phyloP scores from a whole-genome alignment of 2,329 filamentous ascomycete genomes.

The Paraphaeosphaeria sporulosa region DNA sequence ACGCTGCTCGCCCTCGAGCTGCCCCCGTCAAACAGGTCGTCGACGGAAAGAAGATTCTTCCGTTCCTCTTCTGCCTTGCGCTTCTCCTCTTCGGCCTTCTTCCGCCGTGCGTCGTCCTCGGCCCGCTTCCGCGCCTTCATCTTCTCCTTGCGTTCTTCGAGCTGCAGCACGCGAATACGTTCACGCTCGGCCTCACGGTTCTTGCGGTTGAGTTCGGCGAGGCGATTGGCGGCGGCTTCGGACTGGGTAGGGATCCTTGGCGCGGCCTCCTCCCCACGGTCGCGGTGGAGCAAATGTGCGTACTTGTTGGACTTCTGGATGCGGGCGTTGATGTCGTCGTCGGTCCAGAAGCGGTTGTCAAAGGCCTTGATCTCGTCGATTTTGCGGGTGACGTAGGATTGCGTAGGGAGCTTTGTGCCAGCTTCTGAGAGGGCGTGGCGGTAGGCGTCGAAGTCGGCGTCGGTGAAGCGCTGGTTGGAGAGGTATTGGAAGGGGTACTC shows the following conservation, averaged over 20 bases:
- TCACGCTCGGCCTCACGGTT: slow-evolving; percentile 88
- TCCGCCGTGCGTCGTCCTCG: slow-evolving; percentile 56
- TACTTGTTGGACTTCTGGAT: slow-evolving; percentile 69
- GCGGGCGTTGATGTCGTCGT: slow-evolving; percentile 81
- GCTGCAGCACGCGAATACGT: slow-evolving; percentile 86
- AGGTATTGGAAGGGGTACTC: slow-evolving; percentile 91
- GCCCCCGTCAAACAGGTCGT: slow-evolving; percentile 55
- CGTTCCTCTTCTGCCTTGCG: slow-evolving; percentile 54
- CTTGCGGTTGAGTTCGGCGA: slow-evolving; percentile 82
- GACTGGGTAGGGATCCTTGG: slow-evolving; percentile 62
- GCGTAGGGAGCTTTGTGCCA: slow-evolving; percentile 76
- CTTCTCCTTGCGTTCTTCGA: slow-evolving; percentile 69
- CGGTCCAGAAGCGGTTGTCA: slow-evolving; percentile 81
- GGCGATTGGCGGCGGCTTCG: slow-evolving; percentile 76
- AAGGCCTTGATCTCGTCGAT: slow-evolving; percentile 81
- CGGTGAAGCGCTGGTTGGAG: slow-evolving; percentile 85
- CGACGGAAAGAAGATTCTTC: slow-evolving; percentile 44
- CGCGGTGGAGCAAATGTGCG: slow-evolving; percentile 65
- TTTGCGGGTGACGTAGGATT: slow-evolving; percentile 72
- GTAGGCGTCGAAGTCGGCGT: slow-evolving; percentile 83
- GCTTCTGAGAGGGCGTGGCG: slow-evolving; percentile 75
- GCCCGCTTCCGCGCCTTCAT: slow-evolving; percentile 43
- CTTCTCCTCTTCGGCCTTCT: slow-evolving; percentile 63
- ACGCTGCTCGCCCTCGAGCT: slow-evolving; percentile 27
- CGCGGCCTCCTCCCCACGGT: slow-evolving; percentile 65